Evolutionary conservation across 1,139 yeast species (phyloP).

Genomic region (Blastobotrys apis): DNA sequence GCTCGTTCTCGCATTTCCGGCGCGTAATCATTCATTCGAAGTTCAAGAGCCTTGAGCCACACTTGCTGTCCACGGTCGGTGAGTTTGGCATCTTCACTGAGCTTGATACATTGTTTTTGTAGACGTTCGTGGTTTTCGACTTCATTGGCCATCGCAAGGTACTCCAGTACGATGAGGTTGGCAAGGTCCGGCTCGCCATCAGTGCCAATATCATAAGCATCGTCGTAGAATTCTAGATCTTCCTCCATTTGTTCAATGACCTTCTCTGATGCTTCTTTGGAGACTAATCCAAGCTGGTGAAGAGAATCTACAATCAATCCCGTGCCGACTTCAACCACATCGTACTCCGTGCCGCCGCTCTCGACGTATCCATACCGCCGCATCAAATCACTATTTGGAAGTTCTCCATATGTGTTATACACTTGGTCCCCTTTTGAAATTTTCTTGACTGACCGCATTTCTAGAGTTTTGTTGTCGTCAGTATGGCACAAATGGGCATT

Average conservation of each 20-base stretch:
- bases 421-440: slow-evolving; percentile 69
- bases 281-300: slow-evolving; percentile 13
- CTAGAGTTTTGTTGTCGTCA: slow-evolving; percentile 42
- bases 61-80: slow-evolving; percentile 22
- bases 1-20: slow-evolving; percentile 16
- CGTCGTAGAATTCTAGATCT: slow-evolving; percentile 32
- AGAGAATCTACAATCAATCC: slow-evolving; percentile 24
- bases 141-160: slow-evolving; percentile 7
- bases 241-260: slow-evolving; percentile 20
- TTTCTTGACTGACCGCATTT: slow-evolving; percentile 63
- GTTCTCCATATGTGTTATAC: slow-evolving; percentile 84
- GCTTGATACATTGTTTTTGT: slow-evolving; percentile 20
- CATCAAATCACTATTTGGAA: slow-evolving; percentile 81
- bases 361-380: slow-evolving; percentile 93
- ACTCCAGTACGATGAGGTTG: slow-evolving; percentile 15
- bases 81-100: slow-evolving; percentile 20
- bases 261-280: slow-evolving; percentile 19
- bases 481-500: slow-evolving; percentile 59
- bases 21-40: slow-evolving; percentile 24
- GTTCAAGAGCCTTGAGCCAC: slow-evolving; percentile 18
- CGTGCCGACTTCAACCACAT: slow-evolving; percentile 65
- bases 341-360: slow-evolving; percentile 64
- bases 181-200: slow-evolving; percentile 27
- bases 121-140: slow-evolving; percentile 17
- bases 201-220: slow-evolving; percentile 31